phyloP scores from a whole-genome alignment of 2,329 filamentous ascomycete species.

The Penicillium crustosum region DNA sequence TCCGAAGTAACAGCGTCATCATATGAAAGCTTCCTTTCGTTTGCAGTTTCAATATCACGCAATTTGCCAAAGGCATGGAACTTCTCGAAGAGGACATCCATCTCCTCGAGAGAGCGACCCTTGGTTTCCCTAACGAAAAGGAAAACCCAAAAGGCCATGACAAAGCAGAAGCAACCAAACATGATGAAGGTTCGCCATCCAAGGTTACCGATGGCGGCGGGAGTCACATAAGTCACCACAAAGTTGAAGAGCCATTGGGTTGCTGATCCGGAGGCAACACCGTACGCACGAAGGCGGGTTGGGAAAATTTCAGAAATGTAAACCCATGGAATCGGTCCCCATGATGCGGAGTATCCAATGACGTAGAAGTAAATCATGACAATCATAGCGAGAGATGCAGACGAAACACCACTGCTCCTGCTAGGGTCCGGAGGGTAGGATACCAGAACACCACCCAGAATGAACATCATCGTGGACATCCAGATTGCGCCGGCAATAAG shows the following conservation, averaged over 20 bases:
- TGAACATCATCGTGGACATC: constrained; percentile 84
- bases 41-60: neutral
- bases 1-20: neutral
- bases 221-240: neutral
- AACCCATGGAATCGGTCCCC: constrained; percentile 24
- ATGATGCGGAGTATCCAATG: constrained; percentile 29
- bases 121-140: neutral
- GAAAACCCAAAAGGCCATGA: neutral
- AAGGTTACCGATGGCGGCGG: neutral
- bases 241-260: constrained; percentile 1
- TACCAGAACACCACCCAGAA: constrained; percentile 67
- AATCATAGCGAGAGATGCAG: neutral
- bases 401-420: neutral
- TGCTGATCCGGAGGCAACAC: neutral
- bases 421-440: neutral
- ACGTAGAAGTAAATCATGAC: constrained; percentile 49
- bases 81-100: neutral
- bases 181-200: neutral
- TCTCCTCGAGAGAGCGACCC: constrained; percentile 1
- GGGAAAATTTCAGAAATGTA: neutral
- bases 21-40: neutral
- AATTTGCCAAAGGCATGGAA: neutral
- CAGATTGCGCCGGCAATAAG: constrained; percentile 74
- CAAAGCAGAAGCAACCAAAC: neutral
- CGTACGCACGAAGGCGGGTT: neutral